Percentiles rank a stretch among this genome's conserved stretches.
Evolutionary conservation across 768 basidiomycete species (phyloP).

Genomic region (Lactifluus piperatus): DNA sequence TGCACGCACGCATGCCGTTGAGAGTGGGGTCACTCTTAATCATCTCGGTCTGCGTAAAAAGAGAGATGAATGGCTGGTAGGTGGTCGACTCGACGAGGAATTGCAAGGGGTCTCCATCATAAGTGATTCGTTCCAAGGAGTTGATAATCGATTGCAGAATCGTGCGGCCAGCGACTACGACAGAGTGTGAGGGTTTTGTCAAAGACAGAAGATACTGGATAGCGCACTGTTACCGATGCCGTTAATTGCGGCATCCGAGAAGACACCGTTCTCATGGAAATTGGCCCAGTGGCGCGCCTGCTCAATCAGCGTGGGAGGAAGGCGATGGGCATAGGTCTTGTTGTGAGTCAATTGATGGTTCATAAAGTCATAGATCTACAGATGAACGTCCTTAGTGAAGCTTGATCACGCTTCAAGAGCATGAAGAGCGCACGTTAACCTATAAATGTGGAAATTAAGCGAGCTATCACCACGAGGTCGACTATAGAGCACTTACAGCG

Average conservation of each 20-base stretch:
- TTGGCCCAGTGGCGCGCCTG: conserved; percentile 69
- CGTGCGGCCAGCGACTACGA: conserved; percentile 72
- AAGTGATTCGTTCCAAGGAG: conserved; percentile 70
- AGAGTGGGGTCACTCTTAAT: conserved; percentile 48
- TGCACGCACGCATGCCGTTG: conserved; percentile 52
- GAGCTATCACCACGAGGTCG: background rate
- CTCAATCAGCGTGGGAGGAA: conserved; percentile 70
- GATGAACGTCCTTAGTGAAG: background rate
- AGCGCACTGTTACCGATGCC: conserved; percentile 74
- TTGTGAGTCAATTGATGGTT: conserved; percentile 73
- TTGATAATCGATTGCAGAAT: conserved; percentile 61
- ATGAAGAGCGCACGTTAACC: conserved; percentile 59
- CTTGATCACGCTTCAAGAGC: background rate
- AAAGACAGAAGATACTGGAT: background rate
- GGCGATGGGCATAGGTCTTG: conserved; percentile 68
- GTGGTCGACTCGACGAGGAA: conserved; percentile 72
- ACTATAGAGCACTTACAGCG: conserved; percentile 38
- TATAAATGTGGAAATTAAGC: conserved; percentile 27
- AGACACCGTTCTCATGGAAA: conserved; percentile 72
- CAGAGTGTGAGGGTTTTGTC: background rate
- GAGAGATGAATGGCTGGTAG: conserved; percentile 86
- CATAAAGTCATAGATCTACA: conserved; percentile 68
- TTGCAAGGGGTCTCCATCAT: conserved; percentile 71
- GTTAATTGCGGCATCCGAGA: conserved; percentile 49
- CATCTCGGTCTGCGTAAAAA: conserved; percentile 72